A percentile compares a stretch with the other conserved stretches of the same genome.
These are phyloP conservation scores for Penicillium hesseltinei DNA, from an alignment of 2,329 filamentous ascomycete species.

Conservation along the genomic window DNA sequence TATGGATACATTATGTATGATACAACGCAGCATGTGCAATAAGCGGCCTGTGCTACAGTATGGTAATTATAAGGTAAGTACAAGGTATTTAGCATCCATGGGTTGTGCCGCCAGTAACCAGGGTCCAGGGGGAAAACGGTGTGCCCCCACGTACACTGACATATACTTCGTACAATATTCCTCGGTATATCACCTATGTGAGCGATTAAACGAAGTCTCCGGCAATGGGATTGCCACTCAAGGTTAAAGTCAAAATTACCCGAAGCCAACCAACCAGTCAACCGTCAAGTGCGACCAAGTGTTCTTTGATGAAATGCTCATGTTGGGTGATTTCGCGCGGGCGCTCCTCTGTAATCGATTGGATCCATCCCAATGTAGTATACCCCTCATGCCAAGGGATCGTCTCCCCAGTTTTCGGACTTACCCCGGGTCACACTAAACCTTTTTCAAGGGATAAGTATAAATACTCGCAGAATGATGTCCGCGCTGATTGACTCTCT, in stretches of 20 bases:
- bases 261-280: not conserved
- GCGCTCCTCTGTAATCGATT: conserved; percentile 1
- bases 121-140: not conserved
- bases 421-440: not conserved
- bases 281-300: not conserved
- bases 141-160: not conserved
- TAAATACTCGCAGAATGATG: not conserved
- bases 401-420: conserved; percentile 1
- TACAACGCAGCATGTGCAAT: not conserved
- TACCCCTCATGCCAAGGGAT: conserved; percentile 8
- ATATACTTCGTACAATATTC: not conserved
- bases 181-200: not conserved
- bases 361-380: not conserved
- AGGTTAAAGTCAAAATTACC: not conserved
- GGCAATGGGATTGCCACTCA: not conserved
- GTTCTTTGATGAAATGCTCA: not conserved
- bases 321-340: not conserved
- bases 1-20: not conserved
- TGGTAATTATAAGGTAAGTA: not conserved
- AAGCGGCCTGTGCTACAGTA: not conserved
- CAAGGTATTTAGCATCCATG: not conserved
- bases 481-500: not conserved
- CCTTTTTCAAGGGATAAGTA: not conserved
- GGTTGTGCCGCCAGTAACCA: not conserved
- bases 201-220: not conserved